Evolutionary conservation across 106 monocot genomes (phyloP), one percentile per base, ranked within the genome.

Genomic region (Narthecium ossifragum): DNA sequence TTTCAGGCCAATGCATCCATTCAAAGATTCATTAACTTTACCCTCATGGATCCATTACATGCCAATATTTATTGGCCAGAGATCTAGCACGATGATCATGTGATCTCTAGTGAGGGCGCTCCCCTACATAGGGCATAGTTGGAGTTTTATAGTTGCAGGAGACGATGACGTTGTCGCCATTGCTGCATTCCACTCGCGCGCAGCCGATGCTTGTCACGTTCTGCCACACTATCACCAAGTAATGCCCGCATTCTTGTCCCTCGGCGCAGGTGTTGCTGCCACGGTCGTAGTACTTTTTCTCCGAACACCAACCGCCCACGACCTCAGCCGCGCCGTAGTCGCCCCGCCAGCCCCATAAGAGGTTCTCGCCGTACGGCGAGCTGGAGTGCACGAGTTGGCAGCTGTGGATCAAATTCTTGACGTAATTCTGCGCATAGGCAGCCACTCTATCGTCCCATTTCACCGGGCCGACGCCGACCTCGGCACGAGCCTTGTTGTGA

Each of bases 381-480:
- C 47, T 37, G 22, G 76, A 77, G 53, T 77, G 76, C 13, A 60
- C 34, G 14, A 77, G 30, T 6, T n/a, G 12, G 65, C 76, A 77
- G 21, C 70, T 66, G 14, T 41, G 31, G 22, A 48, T 55, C 20
- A 59, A 25, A 25, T 2, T n/a, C 48, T 17, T 12, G 30, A 33
- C 56, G 56, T 33, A 56, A 18, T 34, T 21, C 15, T 33, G 1
- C 2, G 56, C 56, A 28, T 56, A 56, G 32, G 56, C 3, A 15
- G 56, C 31, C 28, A 55, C 29, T 7, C 2, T 31, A 17, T 32
- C 17, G 31, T 31, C 30, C 55, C 55, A 55, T 29, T 11, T 4
- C 28, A 55, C 55, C 6, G 31, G 55, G 17, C 31, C 55, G 17
- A 55, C 55, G 5, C 31, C 31, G 27, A 55, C 55, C 4, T 29